Conservation (phyloP, 192 early-diverging fungal genomes). For the Globomyces pollinis-pini region DNA sequence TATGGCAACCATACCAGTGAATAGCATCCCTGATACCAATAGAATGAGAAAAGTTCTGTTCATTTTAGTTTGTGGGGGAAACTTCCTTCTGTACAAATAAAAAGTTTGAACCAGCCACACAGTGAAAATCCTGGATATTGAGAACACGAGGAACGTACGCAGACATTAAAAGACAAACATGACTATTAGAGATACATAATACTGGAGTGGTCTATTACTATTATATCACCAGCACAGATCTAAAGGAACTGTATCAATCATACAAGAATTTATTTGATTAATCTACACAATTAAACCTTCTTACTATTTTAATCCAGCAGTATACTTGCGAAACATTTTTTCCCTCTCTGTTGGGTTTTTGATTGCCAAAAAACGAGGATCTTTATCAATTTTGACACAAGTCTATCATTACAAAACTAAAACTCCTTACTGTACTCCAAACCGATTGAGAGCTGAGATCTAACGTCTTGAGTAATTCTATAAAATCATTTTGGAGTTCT, state of each 20-base stretch:
- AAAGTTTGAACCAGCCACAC: no score
- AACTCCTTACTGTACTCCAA: background rate
- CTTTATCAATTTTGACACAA: background rate
- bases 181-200: no score
- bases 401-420: background rate
- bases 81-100: no score
- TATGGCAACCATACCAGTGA: slow-evolving; percentile 19
- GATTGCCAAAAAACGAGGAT: background rate
- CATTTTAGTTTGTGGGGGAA: no score
- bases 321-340: background rate
- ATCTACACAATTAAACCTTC: no score
- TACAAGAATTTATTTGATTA: no score
- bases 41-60: background rate
- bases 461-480: background rate
- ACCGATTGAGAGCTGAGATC: background rate
- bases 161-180: no score
- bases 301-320: background rate
- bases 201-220: no score
- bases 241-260: no score
- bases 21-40: background rate
- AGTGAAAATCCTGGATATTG: no score
- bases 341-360: background rate
- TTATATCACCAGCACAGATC: no score
- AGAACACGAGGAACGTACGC: no score
- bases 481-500: background rate